These are phyloP conservation scores for Chrysophaeum taylorii DNA, from an alignment of 352 stramenopile genomes.

Conservation along the genomic window DNA sequence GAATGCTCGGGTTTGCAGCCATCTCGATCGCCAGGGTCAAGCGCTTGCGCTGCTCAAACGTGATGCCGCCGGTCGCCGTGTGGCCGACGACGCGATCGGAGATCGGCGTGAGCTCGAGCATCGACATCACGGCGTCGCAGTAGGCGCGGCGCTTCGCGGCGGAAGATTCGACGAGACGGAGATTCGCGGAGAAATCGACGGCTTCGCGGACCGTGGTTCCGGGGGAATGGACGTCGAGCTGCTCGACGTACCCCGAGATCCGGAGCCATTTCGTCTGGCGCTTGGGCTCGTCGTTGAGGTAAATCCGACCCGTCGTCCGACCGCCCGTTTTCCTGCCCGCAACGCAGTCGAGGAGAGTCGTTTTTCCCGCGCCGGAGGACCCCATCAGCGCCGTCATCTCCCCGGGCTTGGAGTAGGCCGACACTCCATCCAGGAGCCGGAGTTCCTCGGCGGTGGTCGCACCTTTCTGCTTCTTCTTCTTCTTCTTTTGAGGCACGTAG, in stretches of 20 bases:
- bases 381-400: slow-evolving; percentile 68
- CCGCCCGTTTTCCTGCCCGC: slow-evolving; percentile 74
- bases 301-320: slow-evolving; percentile 65
- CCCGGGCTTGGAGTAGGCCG: slow-evolving; percentile 53
- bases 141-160: slow-evolving; percentile 31
- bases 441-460: slow-evolving; percentile 65
- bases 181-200: slow-evolving; percentile 69
- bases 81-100: slow-evolving; percentile 47
- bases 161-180: slow-evolving; percentile 56
- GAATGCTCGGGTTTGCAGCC: slow-evolving; percentile 59
- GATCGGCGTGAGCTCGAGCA: slow-evolving; percentile 43
- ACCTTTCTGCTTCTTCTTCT: background rate
- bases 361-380: slow-evolving; percentile 60
- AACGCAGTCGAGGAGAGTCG: slow-evolving; percentile 82
- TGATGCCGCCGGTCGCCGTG: slow-evolving; percentile 50
- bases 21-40: slow-evolving; percentile 81
- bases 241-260: slow-evolving; percentile 76
- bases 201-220: slow-evolving; percentile 69
- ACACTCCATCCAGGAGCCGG: slow-evolving; percentile 59
- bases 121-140: slow-evolving; percentile 42
- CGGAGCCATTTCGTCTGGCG: slow-evolving; percentile 61
- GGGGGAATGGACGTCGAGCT: slow-evolving; percentile 71
- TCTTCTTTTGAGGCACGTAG: slow-evolving; percentile 12
- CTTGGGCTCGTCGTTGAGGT: slow-evolving; percentile 70
- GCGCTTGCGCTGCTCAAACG: slow-evolving; percentile 78